Conservation (phyloP, 768 basidiomycete species). For the Boletus edulis region DNA sequence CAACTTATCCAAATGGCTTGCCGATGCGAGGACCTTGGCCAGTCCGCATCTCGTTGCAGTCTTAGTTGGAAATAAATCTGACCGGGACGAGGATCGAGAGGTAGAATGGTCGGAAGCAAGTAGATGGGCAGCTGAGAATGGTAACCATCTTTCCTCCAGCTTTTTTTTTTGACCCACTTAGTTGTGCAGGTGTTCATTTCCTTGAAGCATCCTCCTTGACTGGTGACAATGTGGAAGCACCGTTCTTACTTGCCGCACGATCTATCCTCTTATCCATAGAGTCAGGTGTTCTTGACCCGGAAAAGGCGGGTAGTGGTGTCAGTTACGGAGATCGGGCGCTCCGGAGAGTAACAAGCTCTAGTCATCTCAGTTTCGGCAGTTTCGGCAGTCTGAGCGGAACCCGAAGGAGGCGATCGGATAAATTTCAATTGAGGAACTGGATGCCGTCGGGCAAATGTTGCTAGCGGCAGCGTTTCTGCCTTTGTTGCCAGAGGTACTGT, state of each 20-base stretch:
- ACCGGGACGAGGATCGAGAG: conserved; percentile 91
- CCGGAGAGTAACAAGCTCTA: conserved; percentile 87
- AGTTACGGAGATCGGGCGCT: conserved; percentile 95
- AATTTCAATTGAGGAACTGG: conserved; percentile 59
- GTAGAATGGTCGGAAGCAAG: conserved; percentile 96
- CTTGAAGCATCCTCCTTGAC: conserved; percentile 90
- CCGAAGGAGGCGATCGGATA: conserved; percentile 56
- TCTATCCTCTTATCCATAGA: conserved; percentile 90
- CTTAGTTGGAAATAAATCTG: conserved; percentile 93
- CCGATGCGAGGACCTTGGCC: conserved; percentile 89
- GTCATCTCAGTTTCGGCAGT: conserved; percentile 84
- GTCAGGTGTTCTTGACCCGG: conserved; percentile 87
- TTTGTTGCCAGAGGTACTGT: conserved; percentile 1
- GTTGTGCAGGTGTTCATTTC: conserved; percentile 78
- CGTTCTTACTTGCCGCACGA: conserved; percentile 84
- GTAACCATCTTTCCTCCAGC: conserved; percentile 39
- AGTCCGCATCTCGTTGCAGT: conserved; percentile 89
- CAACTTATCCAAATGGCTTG: conserved; percentile 85
- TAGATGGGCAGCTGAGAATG: conserved; percentile 94
- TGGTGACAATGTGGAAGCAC: conserved; percentile 92
- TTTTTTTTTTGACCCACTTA: background rate
- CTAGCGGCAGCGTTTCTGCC: conserved; percentile 31
- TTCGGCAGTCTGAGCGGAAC: conserved; percentile 78
- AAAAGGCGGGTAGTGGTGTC: conserved; percentile 92
- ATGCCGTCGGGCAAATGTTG: conserved; percentile 67